phyloP scores from a whole-genome alignment of 2,329 filamentous ascomycete species.

The Zalaria sp. region DNA sequence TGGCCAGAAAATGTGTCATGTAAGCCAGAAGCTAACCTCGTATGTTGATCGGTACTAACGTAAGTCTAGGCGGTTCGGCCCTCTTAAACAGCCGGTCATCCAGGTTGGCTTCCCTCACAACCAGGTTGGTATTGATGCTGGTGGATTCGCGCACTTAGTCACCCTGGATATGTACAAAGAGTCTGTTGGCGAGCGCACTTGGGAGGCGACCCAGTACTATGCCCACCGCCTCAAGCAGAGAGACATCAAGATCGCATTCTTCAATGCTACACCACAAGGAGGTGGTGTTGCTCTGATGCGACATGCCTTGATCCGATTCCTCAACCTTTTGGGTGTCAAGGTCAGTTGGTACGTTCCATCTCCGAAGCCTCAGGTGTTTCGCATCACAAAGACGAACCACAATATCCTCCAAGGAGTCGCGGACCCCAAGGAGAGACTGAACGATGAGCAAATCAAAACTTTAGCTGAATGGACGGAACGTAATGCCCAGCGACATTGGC shows the following conservation, averaged over 20 bases:
- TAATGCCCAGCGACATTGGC: slow-evolving; percentile 65
- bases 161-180: slow-evolving; percentile 42
- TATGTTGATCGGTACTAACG: not conserved
- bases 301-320: slow-evolving; percentile 61
- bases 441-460: slow-evolving; percentile 43
- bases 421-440: slow-evolving; percentile 49
- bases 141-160: slow-evolving; percentile 48
- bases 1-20: slow-evolving; percentile 67
- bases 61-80: slow-evolving; percentile 52
- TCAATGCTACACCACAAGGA: slow-evolving; percentile 70
- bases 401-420: slow-evolving; percentile 77
- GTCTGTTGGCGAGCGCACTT: slow-evolving; percentile 48
- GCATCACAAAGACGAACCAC: slow-evolving; percentile 77
- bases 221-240: slow-evolving; percentile 47
- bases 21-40: slow-evolving; percentile 24
- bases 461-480: slow-evolving; percentile 59
- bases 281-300: slow-evolving; percentile 73
- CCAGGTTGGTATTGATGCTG: slow-evolving; percentile 55
- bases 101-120: slow-evolving; percentile 48
- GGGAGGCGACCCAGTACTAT: slow-evolving; percentile 50
- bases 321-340: slow-evolving; percentile 51
- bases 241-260: slow-evolving; percentile 60
- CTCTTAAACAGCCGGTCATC: slow-evolving; percentile 54
- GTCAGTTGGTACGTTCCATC: slow-evolving; percentile 69
- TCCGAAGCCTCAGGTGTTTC: slow-evolving; percentile 64